phyloP scores from a whole-genome alignment of 345 rosid genomes.

The Excoecaria agallocha region DNA sequence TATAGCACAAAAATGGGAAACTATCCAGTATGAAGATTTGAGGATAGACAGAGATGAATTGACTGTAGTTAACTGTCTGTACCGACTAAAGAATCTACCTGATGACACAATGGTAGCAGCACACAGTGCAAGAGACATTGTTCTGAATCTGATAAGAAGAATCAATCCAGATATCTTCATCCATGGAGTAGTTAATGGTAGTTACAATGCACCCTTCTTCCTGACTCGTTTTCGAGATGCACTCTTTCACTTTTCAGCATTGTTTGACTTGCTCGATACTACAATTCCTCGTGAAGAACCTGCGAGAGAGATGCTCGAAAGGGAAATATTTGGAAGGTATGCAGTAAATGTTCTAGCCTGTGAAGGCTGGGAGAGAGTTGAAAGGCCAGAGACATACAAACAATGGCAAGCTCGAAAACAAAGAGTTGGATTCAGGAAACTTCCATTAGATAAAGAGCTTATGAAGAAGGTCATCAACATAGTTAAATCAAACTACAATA shows the following conservation, averaged over 20 bases:
- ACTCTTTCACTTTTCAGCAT: conserved; percentile 22
- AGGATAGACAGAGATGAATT: conserved; percentile 47
- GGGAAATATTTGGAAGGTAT: conserved; percentile 24
- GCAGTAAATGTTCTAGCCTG: conserved; percentile 27
- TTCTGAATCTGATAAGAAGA: conserved; percentile 18
- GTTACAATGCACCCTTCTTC: conserved; percentile 26
- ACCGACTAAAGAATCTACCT: conserved; percentile 45
- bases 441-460: conserved; percentile 16
- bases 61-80: conserved; percentile 43
- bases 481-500: conserved; percentile 9
- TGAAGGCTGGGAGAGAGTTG: conserved; percentile 24
- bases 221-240: conserved; percentile 27
- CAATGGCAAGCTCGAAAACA: conserved; percentile 24
- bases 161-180: conserved; percentile 22
- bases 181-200: conserved; percentile 27
- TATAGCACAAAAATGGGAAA: conserved; percentile 62
- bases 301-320: conserved; percentile 16
- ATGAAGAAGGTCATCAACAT: background rate
- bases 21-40: conserved; percentile 50
- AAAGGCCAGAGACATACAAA: conserved; percentile 29
- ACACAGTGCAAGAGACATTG: conserved; percentile 23
- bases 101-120: conserved; percentile 54
- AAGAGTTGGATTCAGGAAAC: conserved; percentile 23
- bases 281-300: conserved; percentile 15
- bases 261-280: conserved; percentile 21